phyloP scores from a whole-genome alignment of 768 basidiomycete genomes.

The Cantharellus cinnabarinus region DNA sequence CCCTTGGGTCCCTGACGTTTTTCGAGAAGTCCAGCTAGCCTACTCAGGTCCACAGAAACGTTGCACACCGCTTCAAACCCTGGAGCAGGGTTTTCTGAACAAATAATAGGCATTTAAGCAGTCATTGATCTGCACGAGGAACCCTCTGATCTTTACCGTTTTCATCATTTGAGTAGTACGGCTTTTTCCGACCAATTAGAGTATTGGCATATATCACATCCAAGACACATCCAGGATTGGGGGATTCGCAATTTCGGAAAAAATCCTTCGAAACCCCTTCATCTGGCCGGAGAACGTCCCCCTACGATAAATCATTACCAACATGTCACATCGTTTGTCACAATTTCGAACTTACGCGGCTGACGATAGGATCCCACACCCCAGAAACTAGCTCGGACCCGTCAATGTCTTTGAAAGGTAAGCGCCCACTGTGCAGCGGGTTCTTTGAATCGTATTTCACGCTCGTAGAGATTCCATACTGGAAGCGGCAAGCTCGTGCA shows the following conservation, averaged over 20 bases:
- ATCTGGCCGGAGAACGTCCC: neutral
- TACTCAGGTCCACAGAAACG: neutral
- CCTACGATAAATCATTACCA: neutral
- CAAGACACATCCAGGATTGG: neutral
- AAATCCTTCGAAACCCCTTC: neutral
- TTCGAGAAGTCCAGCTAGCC: neutral
- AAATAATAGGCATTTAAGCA: neutral
- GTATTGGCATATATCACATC: too few species aligned
- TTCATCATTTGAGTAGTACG: neutral
- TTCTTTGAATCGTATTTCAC: neutral
- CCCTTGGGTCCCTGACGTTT: neutral
- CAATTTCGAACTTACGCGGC: neutral
- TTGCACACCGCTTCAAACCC: neutral
- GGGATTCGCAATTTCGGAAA: too few species aligned
- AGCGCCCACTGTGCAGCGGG: neutral
- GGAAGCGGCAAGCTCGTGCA: slow-evolving; percentile 54
- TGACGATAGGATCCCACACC: neutral
- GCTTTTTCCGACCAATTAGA: neutral
- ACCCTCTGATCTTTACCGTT: neutral
- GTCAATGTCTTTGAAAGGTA: neutral
- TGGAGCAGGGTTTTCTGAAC: neutral
- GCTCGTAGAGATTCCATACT: slow-evolving; percentile 32
- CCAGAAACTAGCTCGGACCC: neutral
- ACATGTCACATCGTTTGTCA: too few species aligned
- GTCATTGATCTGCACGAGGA: neutral